A percentile compares a stretch with the other conserved stretches of the same genome.
phyloP scores from a whole-genome alignment of 2,329 filamentous ascomycete genomes.

The Colletotrichum eleusines region DNA sequence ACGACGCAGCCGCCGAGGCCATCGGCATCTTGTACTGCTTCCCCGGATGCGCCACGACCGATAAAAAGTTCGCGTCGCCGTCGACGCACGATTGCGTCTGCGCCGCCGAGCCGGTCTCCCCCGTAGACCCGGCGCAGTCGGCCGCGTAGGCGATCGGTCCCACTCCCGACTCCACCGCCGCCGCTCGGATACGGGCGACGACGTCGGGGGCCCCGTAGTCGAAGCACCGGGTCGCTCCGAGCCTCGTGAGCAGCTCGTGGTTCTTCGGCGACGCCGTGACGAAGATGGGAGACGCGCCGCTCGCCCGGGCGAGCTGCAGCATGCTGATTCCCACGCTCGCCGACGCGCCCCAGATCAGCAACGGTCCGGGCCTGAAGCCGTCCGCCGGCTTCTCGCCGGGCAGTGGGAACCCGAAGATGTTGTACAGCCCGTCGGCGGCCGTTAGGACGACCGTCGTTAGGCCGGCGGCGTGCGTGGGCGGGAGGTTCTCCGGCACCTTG shows the following conservation, averaged over 20 bases:
- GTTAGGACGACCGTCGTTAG: slow-evolving; percentile 40
- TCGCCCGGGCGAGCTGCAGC: slow-evolving; percentile 51
- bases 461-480: slow-evolving; percentile 36
- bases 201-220: slow-evolving; percentile 47
- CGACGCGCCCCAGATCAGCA: slow-evolving; percentile 55
- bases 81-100: slow-evolving; percentile 21
- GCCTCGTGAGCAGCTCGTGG: slow-evolving; percentile 47
- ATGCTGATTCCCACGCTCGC: slow-evolving; percentile 51
- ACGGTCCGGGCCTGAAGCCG: slow-evolving; percentile 37
- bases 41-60: neutral
- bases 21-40: slow-evolving; percentile 15
- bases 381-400: slow-evolving; percentile 20
- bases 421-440: slow-evolving; percentile 44
- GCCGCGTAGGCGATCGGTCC: slow-evolving; percentile 30
- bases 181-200: slow-evolving; percentile 9
- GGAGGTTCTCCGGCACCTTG: slow-evolving; percentile 34
- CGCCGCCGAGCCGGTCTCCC: neutral
- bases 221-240: slow-evolving; percentile 52
- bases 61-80: neutral
- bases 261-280: slow-evolving; percentile 50
- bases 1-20: neutral
- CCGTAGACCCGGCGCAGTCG: slow-evolving; percentile 16
- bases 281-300: slow-evolving; percentile 50
- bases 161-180: slow-evolving; percentile 10
- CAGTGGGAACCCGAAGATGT: slow-evolving; percentile 40